Evolutionary conservation across 306 rosid species (phyloP), one percentile per base, ranked within the genome.

Genomic region (Trifolium subterraneum): DNA sequence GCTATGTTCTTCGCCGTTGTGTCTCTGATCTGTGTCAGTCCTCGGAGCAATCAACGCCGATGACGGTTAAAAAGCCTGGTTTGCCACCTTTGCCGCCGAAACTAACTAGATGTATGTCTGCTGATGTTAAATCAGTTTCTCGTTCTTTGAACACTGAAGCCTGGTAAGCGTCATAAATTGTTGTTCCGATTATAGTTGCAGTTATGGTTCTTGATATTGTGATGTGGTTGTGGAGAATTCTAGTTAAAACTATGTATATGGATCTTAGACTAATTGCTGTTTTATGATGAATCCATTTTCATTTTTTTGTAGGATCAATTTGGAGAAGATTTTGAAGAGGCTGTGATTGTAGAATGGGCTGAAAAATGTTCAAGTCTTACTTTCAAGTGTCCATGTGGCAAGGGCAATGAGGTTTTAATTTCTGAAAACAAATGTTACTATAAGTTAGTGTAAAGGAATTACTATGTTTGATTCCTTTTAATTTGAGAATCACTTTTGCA

Each of bases 361-460:
- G 86, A 78, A 39, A 78, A 80, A 67, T 72, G 86, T 36, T 2
- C 86, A 23, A 61, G 80, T 41, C 67, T 90, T 19, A 70, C 60
- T 64, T 86, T 90, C 75, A 77, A 69, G 70, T 90, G 96, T 25
- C 87, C 89, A 7, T 90, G 96, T 75, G 85, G 87, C 35, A 87
- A 81, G 64, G 85, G 74, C 18, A 86, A 81, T 41, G 85, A 88
- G 77, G 77, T 90, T 47, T 86, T 90, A 36, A 77, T 90, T 14
- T 63, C 80, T 13, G 89, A 52, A 22, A 84, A 76, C 31, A 81
- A 72, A 1, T 87, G 89, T 10, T 90, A 84, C 85, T 90, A 90
- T 85, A 90, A 87, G 85, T 79, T 87, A 68, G 69, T 85, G 16
- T 81, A 81, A 64, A 63, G 20, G 72, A 69, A 41, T 69, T 79